phyloP scores from a whole-genome alignment of 2,329 filamentous ascomycete genomes.

The Sporothrix brunneoviolacea region DNA sequence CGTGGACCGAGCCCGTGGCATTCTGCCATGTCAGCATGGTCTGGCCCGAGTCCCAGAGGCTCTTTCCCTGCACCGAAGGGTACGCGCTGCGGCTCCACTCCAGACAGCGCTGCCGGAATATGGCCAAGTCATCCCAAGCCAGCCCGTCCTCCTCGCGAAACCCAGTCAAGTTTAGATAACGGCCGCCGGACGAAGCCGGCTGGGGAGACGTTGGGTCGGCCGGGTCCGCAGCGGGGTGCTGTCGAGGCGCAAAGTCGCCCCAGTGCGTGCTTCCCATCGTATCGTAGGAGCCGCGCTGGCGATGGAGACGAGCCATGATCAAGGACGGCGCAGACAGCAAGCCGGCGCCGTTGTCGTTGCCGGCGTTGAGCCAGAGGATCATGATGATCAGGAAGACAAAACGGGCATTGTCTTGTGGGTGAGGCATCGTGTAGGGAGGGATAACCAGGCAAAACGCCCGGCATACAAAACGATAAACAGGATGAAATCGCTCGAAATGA shows the following conservation, averaged over 20 bases:
- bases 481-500: neutral
- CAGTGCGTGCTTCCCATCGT: constrained; percentile 51
- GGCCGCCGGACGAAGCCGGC: constrained; percentile 15
- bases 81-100: constrained; percentile 52
- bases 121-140: constrained; percentile 66
- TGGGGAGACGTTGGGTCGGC: constrained; percentile 21
- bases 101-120: constrained; percentile 59
- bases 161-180: constrained; percentile 67
- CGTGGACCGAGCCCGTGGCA: constrained; percentile 67
- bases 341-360: constrained; percentile 34
- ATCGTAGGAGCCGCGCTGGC: constrained; percentile 45
- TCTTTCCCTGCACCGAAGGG: constrained; percentile 18
- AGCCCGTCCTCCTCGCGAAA: constrained; percentile 67
- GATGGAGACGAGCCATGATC: constrained; percentile 40
- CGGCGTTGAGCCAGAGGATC: constrained; percentile 40
- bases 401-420: constrained; percentile 39
- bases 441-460: neutral
- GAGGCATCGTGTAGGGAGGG: constrained; percentile 33
- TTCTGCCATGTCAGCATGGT: constrained; percentile 61
- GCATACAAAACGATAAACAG: neutral
- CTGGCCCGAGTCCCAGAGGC: constrained; percentile 26
- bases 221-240: constrained; percentile 20
- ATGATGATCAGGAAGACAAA: constrained; percentile 33
- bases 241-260: constrained; percentile 51
- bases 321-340: constrained; percentile 37